Percentiles rank a stretch among this genome's conserved stretches.
Conservation (phyloP, 2,329 filamentous ascomycete genomes). For the Apiospora phragmitis region DNA sequence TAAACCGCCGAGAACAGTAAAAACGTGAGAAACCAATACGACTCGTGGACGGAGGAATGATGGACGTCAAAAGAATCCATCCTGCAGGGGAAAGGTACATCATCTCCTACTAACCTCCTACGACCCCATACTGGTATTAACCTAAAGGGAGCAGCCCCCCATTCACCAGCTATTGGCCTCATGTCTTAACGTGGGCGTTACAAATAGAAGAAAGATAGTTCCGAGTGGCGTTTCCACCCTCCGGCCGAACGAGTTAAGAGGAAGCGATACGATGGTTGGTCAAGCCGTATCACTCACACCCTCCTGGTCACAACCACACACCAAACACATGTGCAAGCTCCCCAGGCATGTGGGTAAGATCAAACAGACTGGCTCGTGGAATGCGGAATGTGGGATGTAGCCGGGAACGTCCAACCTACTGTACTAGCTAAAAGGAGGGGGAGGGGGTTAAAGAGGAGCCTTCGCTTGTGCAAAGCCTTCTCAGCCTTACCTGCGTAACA, state of each 20-base stretch:
- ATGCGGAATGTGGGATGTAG: conserved; percentile 1
- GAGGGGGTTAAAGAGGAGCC: neutral
- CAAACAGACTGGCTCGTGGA: neutral
- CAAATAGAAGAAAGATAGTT: neutral
- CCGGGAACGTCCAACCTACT: neutral
- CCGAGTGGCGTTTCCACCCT: neutral
- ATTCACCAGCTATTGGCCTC: neutral
- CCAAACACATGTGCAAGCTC: neutral
- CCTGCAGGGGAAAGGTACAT: conserved; percentile 2
- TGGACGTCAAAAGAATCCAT: conserved; percentile 4
- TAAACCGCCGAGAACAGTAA: neutral
- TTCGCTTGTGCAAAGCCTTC: neutral
- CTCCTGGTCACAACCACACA: neutral
- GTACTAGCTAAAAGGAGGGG: neutral
- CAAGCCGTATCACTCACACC: neutral
- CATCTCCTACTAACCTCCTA: neutral
- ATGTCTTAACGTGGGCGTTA: neutral
- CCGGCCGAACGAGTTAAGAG: neutral
- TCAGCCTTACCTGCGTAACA: conserved; percentile 3
- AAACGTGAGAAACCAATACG: neutral
- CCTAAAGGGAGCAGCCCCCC: neutral
- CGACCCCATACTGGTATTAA: neutral
- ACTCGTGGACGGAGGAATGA: conserved; percentile 3
- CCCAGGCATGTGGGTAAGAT: neutral
- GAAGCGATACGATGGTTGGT: neutral